Evolutionary conservation across 139 green algal genomes (phyloP).

Genomic region (Zygnema cylindricum): DNA sequence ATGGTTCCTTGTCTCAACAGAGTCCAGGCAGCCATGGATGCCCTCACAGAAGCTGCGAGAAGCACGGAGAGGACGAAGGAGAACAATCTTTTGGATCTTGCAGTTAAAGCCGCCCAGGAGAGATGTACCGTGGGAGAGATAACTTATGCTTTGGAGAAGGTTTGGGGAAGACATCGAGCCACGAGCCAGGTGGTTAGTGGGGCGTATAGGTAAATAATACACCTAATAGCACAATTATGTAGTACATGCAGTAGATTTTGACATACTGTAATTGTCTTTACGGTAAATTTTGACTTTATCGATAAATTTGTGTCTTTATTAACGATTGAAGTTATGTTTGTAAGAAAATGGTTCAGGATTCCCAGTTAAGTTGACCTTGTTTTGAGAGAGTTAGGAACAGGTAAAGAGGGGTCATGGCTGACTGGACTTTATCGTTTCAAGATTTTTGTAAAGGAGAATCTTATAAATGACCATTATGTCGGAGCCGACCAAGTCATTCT

Average conservation of each 20-base stretch:
- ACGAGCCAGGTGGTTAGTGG: slow-evolving; percentile 62
- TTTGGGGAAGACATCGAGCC: slow-evolving; percentile 71
- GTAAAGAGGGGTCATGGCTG: too few species aligned
- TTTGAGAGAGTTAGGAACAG: too few species aligned
- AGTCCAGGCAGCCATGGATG: slow-evolving; percentile 29
- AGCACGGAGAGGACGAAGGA: slow-evolving; percentile 42
- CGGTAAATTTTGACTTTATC: slow-evolving; percentile 22
- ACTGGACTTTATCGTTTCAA: too few species aligned
- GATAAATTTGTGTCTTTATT: not conserved
- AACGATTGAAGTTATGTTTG: not conserved
- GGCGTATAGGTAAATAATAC: slow-evolving; percentile 64
- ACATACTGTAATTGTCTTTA: too few species aligned
- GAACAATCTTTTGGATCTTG: slow-evolving; percentile 71
- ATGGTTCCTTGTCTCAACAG: slow-evolving; percentile 15
- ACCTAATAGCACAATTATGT: too few species aligned
- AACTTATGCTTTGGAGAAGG: slow-evolving; percentile 68
- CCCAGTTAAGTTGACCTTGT: too few species aligned
- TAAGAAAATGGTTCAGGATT: not conserved
- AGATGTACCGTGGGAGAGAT: slow-evolving; percentile 77
- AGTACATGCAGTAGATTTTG: too few species aligned
- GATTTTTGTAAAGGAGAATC: too few species aligned
- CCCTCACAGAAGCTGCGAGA: slow-evolving; percentile 30
- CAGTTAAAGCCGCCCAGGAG: slow-evolving; percentile 66
- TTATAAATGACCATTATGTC: too few species aligned
- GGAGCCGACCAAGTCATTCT: too few species aligned